Conservation (phyloP, 1,284 basidiomycete species). For the Pseudozyma flocculosa region DNA sequence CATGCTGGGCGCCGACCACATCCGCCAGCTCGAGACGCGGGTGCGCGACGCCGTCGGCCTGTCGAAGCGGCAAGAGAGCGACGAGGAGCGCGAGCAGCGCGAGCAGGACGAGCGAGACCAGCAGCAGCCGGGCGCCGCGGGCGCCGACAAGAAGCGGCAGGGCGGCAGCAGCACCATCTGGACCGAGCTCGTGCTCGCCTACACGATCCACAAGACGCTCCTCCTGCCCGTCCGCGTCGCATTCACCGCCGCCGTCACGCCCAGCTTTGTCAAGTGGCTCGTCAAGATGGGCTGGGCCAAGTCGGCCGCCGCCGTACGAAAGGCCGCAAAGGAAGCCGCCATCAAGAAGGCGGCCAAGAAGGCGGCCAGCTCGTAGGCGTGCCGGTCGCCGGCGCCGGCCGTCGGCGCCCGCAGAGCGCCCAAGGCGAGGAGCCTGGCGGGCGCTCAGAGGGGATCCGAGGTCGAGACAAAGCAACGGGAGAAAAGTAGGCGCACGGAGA, state of each 20-base stretch:
- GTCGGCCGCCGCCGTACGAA: constrained; percentile 11
- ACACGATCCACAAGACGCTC: constrained; percentile 91
- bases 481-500: no score
- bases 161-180: constrained; percentile 62
- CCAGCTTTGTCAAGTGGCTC: constrained; percentile 67
- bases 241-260: constrained; percentile 82
- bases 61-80: constrained; percentile 21
- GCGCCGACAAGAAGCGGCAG: neutral
- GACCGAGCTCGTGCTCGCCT: constrained; percentile 88
- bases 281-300: constrained; percentile 47
- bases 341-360: constrained; percentile 11
- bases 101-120: neutral
- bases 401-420: no score
- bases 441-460: no score
- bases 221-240: constrained; percentile 88
- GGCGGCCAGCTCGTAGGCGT: neutral
- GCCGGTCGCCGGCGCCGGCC: no score
- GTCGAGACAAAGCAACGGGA: no score
- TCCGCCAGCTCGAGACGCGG: constrained; percentile 68
- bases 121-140: no score
- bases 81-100: constrained; percentile 2
- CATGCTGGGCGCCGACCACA: constrained; percentile 84
- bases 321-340: constrained; percentile 26
- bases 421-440: no score
- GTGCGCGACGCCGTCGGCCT: constrained; percentile 59